phyloP scores from a whole-genome alignment of 192 early-diverging fungal genomes.

The Funneliformis mosseae region DNA sequence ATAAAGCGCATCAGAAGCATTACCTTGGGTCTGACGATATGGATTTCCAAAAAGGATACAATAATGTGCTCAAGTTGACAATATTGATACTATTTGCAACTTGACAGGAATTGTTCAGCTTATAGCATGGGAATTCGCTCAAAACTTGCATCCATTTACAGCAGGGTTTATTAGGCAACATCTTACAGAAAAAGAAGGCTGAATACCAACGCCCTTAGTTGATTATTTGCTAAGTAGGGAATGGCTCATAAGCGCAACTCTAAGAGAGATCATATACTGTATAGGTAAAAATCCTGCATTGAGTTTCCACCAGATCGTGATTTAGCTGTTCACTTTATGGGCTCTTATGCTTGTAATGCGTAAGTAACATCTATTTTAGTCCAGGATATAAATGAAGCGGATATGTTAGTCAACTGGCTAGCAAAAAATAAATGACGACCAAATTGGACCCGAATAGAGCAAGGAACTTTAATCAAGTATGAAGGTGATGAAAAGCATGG shows the following conservation, averaged over 20 bases:
- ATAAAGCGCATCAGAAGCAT: conserved; percentile 3
- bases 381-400: no score
- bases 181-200: not conserved
- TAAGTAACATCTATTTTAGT: no score
- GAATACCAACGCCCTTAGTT: not conserved
- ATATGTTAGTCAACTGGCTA: no score
- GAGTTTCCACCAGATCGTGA: no score
- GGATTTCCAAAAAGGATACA: not conserved
- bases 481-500: not conserved
- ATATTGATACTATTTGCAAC: not conserved
- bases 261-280: conserved; percentile 2
- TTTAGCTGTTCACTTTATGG: no score
- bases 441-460: not conserved
- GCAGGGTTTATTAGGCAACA: not conserved
- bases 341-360: no score
- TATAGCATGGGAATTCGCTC: not conserved
- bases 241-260: not conserved
- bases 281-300: conserved; percentile 1
- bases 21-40: not conserved
- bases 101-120: conserved; percentile 7
- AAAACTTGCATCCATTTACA: not conserved
- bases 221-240: not conserved
- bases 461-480: conserved; percentile 12
- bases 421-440: not conserved
- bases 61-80: no score